Conservation (phyloP, 345 rosid genomes). For the Passiflora organensis region DNA sequence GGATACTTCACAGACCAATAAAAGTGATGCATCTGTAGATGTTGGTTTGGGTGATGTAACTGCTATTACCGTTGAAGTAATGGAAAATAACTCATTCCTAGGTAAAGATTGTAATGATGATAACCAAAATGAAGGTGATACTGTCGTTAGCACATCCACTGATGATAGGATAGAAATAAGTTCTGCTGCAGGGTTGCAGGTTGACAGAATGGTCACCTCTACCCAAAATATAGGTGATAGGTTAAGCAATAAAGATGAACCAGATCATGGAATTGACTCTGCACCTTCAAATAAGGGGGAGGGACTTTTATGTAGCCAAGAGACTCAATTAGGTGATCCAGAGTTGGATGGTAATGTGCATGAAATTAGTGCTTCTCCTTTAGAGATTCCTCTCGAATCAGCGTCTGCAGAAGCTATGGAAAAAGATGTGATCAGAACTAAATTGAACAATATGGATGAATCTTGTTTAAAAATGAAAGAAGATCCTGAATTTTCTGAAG, state of each 20-base stretch:
- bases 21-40: slow-evolving; percentile 32
- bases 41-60: slow-evolving; percentile 28
- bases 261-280: slow-evolving; percentile 19
- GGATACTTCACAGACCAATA: slow-evolving; percentile 29
- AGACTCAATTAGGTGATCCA: slow-evolving; percentile 17
- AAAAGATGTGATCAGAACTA: slow-evolving; percentile 20
- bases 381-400: slow-evolving; percentile 17
- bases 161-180: slow-evolving; percentile 32
- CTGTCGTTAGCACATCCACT: slow-evolving; percentile 21
- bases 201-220: slow-evolving; percentile 21
- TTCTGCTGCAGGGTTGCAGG: slow-evolving; percentile 36
- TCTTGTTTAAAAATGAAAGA: slow-evolving; percentile 21
- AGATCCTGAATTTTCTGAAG: slow-evolving; percentile 27
- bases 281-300: slow-evolving; percentile 20
- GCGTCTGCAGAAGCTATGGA: slow-evolving; percentile 20
- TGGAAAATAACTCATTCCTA: slow-evolving; percentile 13
- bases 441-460: slow-evolving; percentile 21
- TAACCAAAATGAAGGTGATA: slow-evolving; percentile 26
- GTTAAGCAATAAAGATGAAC: slow-evolving; percentile 25
- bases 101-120: slow-evolving; percentile 13
- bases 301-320: slow-evolving; percentile 13
- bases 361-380: slow-evolving; percentile 15
- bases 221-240: slow-evolving; percentile 22
- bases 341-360: slow-evolving; percentile 21
- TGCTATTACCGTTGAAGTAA: slow-evolving; percentile 22